Percentiles rank a stretch among this genome's conserved stretches.
These are phyloP conservation scores for Litsea cubeba DNA, from an alignment of 164 flowering plant species.

Conservation along the genomic window DNA sequence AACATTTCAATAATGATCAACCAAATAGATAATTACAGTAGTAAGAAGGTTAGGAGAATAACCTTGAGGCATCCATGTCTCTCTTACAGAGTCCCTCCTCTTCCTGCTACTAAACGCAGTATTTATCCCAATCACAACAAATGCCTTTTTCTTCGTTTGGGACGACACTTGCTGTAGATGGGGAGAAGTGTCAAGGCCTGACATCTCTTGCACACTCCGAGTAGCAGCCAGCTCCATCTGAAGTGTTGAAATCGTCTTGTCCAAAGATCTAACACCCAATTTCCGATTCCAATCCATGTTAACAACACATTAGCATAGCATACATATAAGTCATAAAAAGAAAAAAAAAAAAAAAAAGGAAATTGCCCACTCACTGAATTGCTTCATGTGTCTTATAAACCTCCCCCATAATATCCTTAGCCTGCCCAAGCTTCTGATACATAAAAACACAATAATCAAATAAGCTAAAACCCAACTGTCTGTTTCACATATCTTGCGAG, in stretches of 20 bases:
- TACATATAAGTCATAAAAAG: background rate
- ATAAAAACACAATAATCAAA: background rate
- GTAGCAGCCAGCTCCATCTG: slow-evolving; percentile 78
- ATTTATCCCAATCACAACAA: slow-evolving; percentile 90
- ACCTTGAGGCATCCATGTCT: slow-evolving; percentile 75
- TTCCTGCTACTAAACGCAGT: slow-evolving; percentile 86
- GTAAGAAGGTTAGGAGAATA: background rate
- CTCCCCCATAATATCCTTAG: slow-evolving; percentile 57
- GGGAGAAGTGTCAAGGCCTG: slow-evolving; percentile 19
- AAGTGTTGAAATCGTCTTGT: slow-evolving; percentile 68
- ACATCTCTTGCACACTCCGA: slow-evolving; percentile 44
- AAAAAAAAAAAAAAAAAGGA: background rate
- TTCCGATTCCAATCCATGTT: slow-evolving; percentile 5
- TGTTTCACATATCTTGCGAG: too few relatives aligned
- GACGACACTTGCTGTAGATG: slow-evolving; percentile 14
- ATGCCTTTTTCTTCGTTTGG: slow-evolving; percentile 53
- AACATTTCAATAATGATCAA: background rate
- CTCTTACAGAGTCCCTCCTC: slow-evolving; percentile 59
- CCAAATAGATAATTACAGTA: background rate
- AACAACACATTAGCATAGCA: slow-evolving; percentile 1
- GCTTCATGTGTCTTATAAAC: slow-evolving; percentile 79
- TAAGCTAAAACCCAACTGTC: too few relatives aligned
- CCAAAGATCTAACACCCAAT: slow-evolving; percentile 48
- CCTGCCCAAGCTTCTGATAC: slow-evolving; percentile 9
- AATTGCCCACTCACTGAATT: slow-evolving; percentile 56